These are phyloP conservation scores for Edaphochlamys debaryana DNA, from an alignment of 139 green algal genomes.

Conservation along the genomic window DNA sequence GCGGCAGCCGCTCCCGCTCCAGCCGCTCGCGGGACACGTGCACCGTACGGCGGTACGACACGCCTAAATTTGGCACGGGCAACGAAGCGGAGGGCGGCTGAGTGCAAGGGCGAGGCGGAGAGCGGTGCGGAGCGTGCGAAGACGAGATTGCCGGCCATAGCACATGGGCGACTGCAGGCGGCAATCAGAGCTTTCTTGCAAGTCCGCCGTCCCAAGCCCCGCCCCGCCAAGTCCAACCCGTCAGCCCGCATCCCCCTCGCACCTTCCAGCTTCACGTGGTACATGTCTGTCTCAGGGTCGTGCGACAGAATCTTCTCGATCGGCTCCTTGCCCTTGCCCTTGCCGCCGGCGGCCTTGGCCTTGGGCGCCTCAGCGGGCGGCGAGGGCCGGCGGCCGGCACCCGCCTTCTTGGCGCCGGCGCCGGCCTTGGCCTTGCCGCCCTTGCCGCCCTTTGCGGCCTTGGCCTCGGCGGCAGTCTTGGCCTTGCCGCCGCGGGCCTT, in stretches of 20 bases:
- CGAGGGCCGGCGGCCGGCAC: too few relatives aligned
- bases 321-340: not conserved
- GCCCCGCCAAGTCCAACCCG: too few relatives aligned
- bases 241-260: too few relatives aligned
- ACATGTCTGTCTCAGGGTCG: constrained; percentile 39
- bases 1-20: not conserved
- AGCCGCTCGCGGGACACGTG: constrained; percentile 22
- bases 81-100: not conserved
- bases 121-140: too few relatives aligned
- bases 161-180: too few relatives aligned
- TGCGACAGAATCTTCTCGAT: constrained; percentile 46
- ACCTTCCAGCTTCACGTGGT: constrained; percentile 72
- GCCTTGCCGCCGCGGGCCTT: not conserved
- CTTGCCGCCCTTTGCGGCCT: not conserved
- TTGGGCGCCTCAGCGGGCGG: too few relatives aligned
- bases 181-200: too few relatives aligned
- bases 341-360: not conserved
- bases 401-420: constrained; percentile 5
- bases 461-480: not conserved
- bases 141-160: too few relatives aligned
- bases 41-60: constrained; percentile 54
- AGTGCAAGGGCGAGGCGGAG: not conserved
- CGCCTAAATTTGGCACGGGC: constrained; percentile 36
- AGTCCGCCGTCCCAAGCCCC: too few relatives aligned
- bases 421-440: not conserved